Percentiles rank a stretch among this genome's conserved stretches.
These are phyloP conservation scores for Ogataea pini DNA, from an alignment of 805 yeast species.

Conservation along the genomic window DNA sequence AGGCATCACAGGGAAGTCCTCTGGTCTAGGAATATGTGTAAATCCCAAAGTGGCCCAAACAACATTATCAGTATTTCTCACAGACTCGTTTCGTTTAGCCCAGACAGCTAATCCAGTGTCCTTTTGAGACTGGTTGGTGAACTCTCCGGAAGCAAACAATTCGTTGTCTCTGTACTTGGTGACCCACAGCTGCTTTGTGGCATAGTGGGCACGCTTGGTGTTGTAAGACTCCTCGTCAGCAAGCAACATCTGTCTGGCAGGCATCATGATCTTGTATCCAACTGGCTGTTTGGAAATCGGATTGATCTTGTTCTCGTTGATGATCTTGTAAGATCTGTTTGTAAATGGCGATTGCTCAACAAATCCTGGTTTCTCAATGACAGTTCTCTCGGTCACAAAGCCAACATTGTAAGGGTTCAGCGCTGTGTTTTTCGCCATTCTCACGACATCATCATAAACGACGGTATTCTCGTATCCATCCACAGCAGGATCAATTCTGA, in stretches of 20 bases:
- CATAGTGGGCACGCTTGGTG: constrained; percentile 71
- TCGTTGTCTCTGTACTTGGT: constrained; percentile 74
- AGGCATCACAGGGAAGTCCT: constrained; percentile 91
- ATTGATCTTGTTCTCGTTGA: constrained; percentile 71
- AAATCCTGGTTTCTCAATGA: constrained; percentile 68
- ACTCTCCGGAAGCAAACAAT: constrained; percentile 80
- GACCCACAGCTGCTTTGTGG: constrained; percentile 81
- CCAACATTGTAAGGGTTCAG: constrained; percentile 72
- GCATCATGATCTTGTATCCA: constrained; percentile 73
- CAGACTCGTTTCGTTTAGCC: constrained; percentile 67
- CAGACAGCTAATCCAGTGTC: constrained; percentile 76
- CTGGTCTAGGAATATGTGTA: constrained; percentile 80
- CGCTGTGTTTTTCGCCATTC: constrained; percentile 54
- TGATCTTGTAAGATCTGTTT: constrained; percentile 71
- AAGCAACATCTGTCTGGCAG: constrained; percentile 74
- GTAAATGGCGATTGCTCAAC: constrained; percentile 77
- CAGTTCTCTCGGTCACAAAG: constrained; percentile 60
- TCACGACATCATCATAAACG: constrained; percentile 66
- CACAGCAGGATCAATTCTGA: constrained; percentile 79
- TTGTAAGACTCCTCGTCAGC: constrained; percentile 65
- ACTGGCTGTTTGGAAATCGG: constrained; percentile 71
- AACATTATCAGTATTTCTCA: constrained; percentile 74
- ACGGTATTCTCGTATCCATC: constrained; percentile 82
- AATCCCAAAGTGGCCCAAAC: constrained; percentile 83
- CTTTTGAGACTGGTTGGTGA: constrained; percentile 73